Conservation (phyloP, 2,329 filamentous ascomycete genomes). For the Aspergillus alliaceus region DNA sequence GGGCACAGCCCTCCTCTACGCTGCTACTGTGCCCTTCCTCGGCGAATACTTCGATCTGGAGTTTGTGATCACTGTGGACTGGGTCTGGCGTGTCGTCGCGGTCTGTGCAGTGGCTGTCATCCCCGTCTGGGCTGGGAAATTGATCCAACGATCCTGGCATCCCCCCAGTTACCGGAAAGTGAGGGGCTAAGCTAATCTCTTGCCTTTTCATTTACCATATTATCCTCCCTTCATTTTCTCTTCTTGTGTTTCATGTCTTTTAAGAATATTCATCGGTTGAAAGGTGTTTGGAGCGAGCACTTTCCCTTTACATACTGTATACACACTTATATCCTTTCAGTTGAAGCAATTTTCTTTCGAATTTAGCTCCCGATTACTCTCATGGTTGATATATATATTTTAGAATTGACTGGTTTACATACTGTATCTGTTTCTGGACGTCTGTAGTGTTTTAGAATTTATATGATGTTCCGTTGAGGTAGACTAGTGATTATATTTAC, state of each 20-base stretch:
- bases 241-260: background rate
- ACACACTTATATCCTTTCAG: background rate
- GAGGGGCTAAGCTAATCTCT: constrained; percentile 33
- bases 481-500: too few relatives aligned
- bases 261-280: background rate
- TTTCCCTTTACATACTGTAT: background rate
- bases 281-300: constrained; percentile 1
- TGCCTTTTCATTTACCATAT: background rate
- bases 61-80: constrained; percentile 76
- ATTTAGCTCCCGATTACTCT: background rate
- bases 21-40: constrained; percentile 81
- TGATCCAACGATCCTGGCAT: constrained; percentile 80
- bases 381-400: background rate
- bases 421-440: too few relatives aligned
- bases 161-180: constrained; percentile 96
- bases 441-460: too few relatives aligned
- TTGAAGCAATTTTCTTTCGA: background rate
- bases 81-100: constrained; percentile 82
- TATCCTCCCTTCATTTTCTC: background rate
- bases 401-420: background rate
- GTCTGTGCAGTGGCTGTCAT: constrained; percentile 79
- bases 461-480: too few relatives aligned
- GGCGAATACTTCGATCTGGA: constrained; percentile 84
- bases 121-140: constrained; percentile 83
- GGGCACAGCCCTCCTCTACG: constrained; percentile 78